These are phyloP conservation scores for Rhizophora apiculata DNA, from an alignment of 345 rosid genomes.

Conservation along the genomic window DNA sequence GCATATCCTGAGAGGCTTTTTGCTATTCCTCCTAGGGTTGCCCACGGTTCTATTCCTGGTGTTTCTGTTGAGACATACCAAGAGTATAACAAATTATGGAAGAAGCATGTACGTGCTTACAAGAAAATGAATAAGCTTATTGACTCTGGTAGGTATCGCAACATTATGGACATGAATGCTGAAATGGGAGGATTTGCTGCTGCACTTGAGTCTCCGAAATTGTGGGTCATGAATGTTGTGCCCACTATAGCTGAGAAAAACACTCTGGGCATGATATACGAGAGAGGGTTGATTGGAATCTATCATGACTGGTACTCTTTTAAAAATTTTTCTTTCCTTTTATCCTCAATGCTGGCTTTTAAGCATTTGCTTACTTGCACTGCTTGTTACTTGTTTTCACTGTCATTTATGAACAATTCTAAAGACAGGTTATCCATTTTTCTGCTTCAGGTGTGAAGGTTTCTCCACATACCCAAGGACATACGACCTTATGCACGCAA, in stretches of 20 bases:
- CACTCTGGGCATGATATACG: constrained; percentile 73
- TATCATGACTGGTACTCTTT: constrained; percentile 82
- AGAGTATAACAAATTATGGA: constrained; percentile 75
- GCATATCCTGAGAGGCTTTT: constrained; percentile 75
- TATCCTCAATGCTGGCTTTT: neutral
- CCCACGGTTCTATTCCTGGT: constrained; percentile 80
- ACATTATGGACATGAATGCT: constrained; percentile 99
- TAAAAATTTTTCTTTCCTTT: neutral
- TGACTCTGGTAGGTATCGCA: constrained; percentile 84
- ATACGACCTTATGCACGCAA: constrained; percentile 86
- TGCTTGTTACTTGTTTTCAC: neutral
- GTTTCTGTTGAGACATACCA: constrained; percentile 71
- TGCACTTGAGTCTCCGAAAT: constrained; percentile 60
- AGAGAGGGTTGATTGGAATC: constrained; percentile 93
- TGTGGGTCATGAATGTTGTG: constrained; percentile 98
- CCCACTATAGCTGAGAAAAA: constrained; percentile 81
- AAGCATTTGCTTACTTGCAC: neutral
- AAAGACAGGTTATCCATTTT: neutral
- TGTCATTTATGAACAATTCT: neutral
- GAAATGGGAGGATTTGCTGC: constrained; percentile 97
- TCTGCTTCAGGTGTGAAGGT: constrained; percentile 78
- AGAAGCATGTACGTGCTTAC: constrained; percentile 79
- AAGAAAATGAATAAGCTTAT: constrained; percentile 70
- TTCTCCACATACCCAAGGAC: constrained; percentile 99
- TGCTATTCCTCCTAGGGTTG: constrained; percentile 81